Conservation (phyloP, 2,329 filamentous ascomycete genomes). For the Sporothrix mexicana region DNA sequence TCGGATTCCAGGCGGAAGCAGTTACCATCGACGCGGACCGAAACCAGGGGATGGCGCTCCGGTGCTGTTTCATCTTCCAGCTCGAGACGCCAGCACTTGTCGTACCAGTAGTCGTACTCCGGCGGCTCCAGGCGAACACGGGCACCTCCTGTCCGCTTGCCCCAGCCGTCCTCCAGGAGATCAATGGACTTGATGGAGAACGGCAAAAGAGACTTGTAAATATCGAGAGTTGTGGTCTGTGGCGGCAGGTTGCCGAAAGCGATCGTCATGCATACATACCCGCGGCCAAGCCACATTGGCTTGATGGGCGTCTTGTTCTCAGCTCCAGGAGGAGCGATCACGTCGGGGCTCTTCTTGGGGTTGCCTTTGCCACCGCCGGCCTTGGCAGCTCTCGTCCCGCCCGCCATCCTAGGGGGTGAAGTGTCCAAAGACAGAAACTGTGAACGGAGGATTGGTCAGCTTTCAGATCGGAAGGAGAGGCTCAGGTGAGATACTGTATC, state of each 20-base stretch:
- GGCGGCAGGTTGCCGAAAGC: constrained; percentile 45
- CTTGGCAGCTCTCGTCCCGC: not conserved
- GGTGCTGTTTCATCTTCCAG: constrained; percentile 1
- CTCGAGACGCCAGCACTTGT: constrained; percentile 31
- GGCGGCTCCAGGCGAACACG: constrained; percentile 65
- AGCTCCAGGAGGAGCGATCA: constrained; percentile 23
- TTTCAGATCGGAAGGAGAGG: not conserved
- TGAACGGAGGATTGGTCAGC: not conserved
- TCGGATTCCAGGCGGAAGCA: constrained; percentile 30
- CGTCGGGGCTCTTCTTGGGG: not conserved
- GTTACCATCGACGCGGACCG: constrained; percentile 28
- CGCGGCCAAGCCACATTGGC: constrained; percentile 2
- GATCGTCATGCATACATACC: constrained; percentile 31
- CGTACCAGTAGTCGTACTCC: constrained; percentile 56
- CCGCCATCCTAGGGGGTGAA: not conserved
- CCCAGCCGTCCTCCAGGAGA: constrained; percentile 53
- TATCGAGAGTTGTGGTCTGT: constrained; percentile 48
- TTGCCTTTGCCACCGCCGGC: not conserved
- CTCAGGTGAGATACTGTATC: not conserved
- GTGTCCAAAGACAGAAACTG: not conserved
- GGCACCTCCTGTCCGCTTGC: constrained; percentile 50
- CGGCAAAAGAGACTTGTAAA: constrained; percentile 59
- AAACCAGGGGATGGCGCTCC: not conserved
- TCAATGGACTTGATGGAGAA: constrained; percentile 54
- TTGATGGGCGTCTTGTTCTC: constrained; percentile 30